Evolutionary conservation across 1,284 basidiomycete species (phyloP).

Genomic region (Rhizoctonia solani): DNA sequence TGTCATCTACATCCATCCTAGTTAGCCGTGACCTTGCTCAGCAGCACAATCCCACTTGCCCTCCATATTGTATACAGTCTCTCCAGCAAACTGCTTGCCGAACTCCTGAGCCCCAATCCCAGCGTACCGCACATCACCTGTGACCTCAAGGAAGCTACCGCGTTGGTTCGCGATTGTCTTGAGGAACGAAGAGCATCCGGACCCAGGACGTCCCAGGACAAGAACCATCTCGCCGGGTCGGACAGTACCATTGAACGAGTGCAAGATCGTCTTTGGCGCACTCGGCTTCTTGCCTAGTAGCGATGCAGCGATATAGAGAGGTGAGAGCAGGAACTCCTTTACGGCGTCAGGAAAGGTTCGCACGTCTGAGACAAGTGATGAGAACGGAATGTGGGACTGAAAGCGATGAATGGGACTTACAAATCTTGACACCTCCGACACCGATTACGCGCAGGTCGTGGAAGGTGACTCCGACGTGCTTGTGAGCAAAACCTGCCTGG

Average conservation of each 20-base stretch:
- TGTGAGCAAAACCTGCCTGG: conserved; percentile 75
- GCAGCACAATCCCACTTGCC: conserved; percentile 44
- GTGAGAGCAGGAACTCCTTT: conserved; percentile 61
- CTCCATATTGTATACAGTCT: conserved; percentile 51
- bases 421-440: too few species aligned
- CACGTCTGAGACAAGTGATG: conserved; percentile 45
- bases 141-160: conserved; percentile 59
- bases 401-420: too few species aligned
- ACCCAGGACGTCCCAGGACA: conserved; percentile 71
- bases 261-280: conserved; percentile 22
- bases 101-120: conserved; percentile 61
- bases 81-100: conserved; percentile 55
- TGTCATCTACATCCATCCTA: conserved; percentile 50
- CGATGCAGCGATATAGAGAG: conserved; percentile 41
- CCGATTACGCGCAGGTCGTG: conserved; percentile 64
- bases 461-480: conserved; percentile 83
- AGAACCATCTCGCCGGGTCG: conserved; percentile 10
- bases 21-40: conserved; percentile 47
- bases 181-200: conserved; percentile 75
- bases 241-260: neutral
- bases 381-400: conserved; percentile 55
- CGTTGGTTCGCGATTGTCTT: conserved; percentile 73
- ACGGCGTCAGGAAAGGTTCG: conserved; percentile 61
- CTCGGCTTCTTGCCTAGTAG: too few species aligned
- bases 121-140: conserved; percentile 69